These are phyloP conservation scores for Cyberlindnera sargentensis DNA, from an alignment of 805 yeast species.

Conservation along the genomic window DNA sequence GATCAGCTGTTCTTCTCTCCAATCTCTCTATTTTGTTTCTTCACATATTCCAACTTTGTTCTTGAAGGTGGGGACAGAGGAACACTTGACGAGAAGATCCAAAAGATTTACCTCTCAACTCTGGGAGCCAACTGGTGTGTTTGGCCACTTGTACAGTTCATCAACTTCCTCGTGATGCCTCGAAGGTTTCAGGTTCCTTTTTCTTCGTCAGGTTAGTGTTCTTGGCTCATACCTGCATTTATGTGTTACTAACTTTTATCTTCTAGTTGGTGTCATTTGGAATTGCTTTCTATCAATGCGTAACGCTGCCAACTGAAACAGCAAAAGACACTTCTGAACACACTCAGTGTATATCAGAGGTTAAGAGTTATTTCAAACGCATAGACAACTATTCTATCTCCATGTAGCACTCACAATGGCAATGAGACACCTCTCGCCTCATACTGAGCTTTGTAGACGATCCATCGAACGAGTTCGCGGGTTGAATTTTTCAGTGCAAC, in stretches of 20 bases:
- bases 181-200: constrained; percentile 82
- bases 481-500: neutral
- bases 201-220: constrained; percentile 61
- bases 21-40: constrained; percentile 68
- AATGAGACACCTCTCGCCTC: too few relatives aligned
- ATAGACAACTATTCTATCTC: neutral
- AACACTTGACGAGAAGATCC: constrained; percentile 57
- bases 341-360: neutral
- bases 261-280: constrained; percentile 76
- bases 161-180: constrained; percentile 67
- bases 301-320: constrained; percentile 40
- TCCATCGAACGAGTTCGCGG: neutral
- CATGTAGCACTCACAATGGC: too few relatives aligned
- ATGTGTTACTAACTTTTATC: constrained; percentile 10
- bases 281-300: constrained; percentile 84
- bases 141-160: constrained; percentile 81
- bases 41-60: constrained; percentile 75
- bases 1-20: constrained; percentile 93
- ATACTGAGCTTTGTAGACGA: too few relatives aligned
- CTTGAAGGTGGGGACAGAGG: constrained; percentile 67
- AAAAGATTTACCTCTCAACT: constrained; percentile 60
- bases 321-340: neutral
- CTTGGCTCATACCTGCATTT: neutral
- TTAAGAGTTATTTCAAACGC: neutral
- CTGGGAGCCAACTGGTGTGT: constrained; percentile 60